Evolutionary conservation across 768 basidiomycete species (phyloP).

Genomic region (Phanerodontia chrysosporium): DNA sequence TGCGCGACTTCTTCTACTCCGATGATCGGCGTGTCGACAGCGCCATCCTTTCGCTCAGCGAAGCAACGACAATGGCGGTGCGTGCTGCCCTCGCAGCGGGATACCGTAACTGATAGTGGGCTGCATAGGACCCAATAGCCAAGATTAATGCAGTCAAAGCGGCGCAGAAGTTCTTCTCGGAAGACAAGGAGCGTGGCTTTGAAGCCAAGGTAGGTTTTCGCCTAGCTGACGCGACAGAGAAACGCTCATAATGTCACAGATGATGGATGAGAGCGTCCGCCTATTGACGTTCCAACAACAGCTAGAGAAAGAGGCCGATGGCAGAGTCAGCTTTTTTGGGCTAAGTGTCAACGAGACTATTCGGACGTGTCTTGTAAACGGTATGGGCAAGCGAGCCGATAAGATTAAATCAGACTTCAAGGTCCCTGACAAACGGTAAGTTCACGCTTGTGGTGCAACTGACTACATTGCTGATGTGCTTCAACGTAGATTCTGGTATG

Average conservation of each 20-base stretch:
- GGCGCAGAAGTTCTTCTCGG: constrained; percentile 90
- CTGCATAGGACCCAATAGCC: constrained; percentile 61
- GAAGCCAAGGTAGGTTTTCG: constrained; percentile 71
- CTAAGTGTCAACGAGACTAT: constrained; percentile 87
- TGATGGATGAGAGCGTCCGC: constrained; percentile 82
- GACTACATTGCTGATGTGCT: neutral
- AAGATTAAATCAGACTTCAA: constrained; percentile 87
- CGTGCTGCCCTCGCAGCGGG: constrained; percentile 12
- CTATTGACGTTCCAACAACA: constrained; percentile 81
- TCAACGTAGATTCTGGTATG: constrained; percentile 78
- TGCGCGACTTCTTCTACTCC: constrained; percentile 96
- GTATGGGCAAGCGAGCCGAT: constrained; percentile 84
- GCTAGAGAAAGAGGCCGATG: constrained; percentile 80
- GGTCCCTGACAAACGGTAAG: constrained; percentile 90
- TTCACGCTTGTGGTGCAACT: constrained; percentile 1
- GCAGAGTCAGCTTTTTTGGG: constrained; percentile 77
- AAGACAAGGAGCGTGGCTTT: constrained; percentile 88
- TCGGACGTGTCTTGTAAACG: constrained; percentile 68
- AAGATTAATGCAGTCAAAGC: constrained; percentile 69
- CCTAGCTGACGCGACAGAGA: neutral
- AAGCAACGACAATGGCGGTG: constrained; percentile 67
- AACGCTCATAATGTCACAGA: constrained; percentile 42
- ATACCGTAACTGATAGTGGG: neutral
- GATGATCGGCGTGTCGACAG: constrained; percentile 94
- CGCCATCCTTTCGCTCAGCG: constrained; percentile 83